Percentiles rank a stretch among this genome's conserved stretches.
phyloP scores from a whole-genome alignment of 768 basidiomycete genomes.

The Tubosaeta brunneosetosa region DNA sequence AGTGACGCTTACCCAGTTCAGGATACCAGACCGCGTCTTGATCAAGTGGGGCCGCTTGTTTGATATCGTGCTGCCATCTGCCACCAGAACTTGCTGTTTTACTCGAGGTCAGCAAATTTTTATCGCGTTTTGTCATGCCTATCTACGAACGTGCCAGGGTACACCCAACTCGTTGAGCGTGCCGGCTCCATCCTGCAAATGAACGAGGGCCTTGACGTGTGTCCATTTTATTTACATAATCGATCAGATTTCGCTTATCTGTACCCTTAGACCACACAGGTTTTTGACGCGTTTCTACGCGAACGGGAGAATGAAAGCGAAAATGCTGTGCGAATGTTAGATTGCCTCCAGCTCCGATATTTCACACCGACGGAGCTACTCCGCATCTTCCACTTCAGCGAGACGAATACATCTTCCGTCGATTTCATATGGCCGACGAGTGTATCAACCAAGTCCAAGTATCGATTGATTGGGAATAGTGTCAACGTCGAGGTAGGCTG shows the following conservation, averaged over 20 bases:
- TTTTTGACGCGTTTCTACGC: constrained; percentile 52
- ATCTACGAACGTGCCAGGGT: constrained; percentile 42
- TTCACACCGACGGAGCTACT: constrained; percentile 72
- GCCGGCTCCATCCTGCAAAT: constrained; percentile 74
- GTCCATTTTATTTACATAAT: constrained; percentile 5
- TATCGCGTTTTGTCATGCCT: neutral
- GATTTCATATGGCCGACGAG: constrained; percentile 59
- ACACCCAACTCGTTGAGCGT: constrained; percentile 72
- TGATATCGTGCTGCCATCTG: constrained; percentile 68
- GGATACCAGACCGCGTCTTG: constrained; percentile 59
- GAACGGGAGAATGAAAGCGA: constrained; percentile 38
- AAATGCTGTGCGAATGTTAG: constrained; percentile 50
- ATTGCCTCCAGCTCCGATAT: constrained; percentile 63
- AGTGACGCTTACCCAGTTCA: constrained; percentile 23
- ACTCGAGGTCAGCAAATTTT: constrained; percentile 52
- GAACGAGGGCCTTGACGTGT: constrained; percentile 62
- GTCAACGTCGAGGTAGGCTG: constrained; percentile 63
- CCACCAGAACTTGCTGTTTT: constrained; percentile 69
- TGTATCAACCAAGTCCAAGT: constrained; percentile 64
- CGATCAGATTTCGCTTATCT: neutral
- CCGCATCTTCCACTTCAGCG: constrained; percentile 57
- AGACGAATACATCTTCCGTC: constrained; percentile 1
- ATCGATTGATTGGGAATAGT: constrained; percentile 77
- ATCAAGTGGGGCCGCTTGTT: constrained; percentile 75
- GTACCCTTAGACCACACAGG: constrained; percentile 49